Evolutionary conservation across 169 alveolate species (phyloP).

Genomic region (Plasmodium gaboni): DNA sequence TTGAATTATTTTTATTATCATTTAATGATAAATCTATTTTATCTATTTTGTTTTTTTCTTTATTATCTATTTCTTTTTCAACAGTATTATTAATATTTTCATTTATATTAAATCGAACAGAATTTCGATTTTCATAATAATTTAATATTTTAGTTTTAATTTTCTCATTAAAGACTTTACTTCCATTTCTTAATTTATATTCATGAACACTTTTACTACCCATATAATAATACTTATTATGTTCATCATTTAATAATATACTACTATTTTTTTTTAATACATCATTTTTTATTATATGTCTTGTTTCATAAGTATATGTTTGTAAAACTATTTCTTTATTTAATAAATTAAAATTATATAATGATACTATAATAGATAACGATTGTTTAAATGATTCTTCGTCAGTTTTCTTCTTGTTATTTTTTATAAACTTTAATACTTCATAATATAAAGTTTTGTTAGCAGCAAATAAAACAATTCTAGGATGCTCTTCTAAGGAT

Average conservation of each 20-base stretch:
- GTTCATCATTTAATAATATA: neutral
- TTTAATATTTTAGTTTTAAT: constrained; percentile 26
- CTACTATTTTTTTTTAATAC: neutral
- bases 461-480: constrained; percentile 55
- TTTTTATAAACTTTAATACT: constrained; percentile 32
- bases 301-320: constrained; percentile 16
- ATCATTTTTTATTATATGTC: neutral
- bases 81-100: neutral
- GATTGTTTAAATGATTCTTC: constrained; percentile 27
- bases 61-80: neutral
- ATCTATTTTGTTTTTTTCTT: neutral
- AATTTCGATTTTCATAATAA: constrained; percentile 42
- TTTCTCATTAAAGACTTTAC: neutral
- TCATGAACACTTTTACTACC: neutral
- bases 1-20: no score
- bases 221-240: neutral
- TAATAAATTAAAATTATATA: constrained; percentile 64
- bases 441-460: constrained; percentile 67
- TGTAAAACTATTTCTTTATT: constrained; percentile 68
- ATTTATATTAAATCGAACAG: neutral
- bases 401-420: neutral
- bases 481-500: constrained; percentile 67
- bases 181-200: neutral
- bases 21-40: no score
- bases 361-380: constrained; percentile 41